Evolutionary conservation across 1,139 yeast genomes (phyloP).

Genomic region (Sugiyamaella pinicola): DNA sequence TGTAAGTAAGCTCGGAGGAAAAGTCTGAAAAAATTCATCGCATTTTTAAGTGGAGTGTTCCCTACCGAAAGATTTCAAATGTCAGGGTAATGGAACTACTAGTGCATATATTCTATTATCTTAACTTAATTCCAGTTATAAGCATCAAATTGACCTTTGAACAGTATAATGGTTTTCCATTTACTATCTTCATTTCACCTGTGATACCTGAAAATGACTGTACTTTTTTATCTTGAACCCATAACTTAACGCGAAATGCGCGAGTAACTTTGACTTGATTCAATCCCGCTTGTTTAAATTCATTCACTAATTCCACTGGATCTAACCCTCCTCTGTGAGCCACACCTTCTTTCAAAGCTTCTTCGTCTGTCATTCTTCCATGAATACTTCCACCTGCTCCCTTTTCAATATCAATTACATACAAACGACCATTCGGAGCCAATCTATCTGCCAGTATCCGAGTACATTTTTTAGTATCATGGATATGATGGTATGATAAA

Average conservation of each 20-base stretch:
- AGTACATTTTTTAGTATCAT: conserved; percentile 32
- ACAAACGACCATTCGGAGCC: conserved; percentile 33
- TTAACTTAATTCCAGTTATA: conserved; percentile 25
- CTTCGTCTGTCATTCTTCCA: conserved; percentile 23
- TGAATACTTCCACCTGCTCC: conserved; percentile 23
- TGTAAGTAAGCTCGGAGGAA: no score
- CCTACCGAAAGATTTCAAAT: no score
- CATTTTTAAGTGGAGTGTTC: no score
- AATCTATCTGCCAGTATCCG: conserved; percentile 28
- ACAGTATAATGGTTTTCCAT: conserved; percentile 25
- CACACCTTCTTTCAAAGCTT: conserved; percentile 28
- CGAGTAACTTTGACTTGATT: conserved; percentile 24
- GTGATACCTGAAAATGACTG: conserved; percentile 22
- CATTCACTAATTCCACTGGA: conserved; percentile 21
- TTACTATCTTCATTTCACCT: conserved; percentile 17
- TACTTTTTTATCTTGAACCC: conserved; percentile 32
- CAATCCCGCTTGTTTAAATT: conserved; percentile 31
- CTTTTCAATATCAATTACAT: conserved; percentile 33
- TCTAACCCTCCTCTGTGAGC: conserved; percentile 31
- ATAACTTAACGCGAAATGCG: conserved; percentile 28
- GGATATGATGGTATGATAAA: conserved; percentile 39
- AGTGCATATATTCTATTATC: no score
- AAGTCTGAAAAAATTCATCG: no score
- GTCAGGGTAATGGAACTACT: no score
- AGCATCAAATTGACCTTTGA: conserved; percentile 26